A percentile compares a stretch with the other conserved stretches of the same genome.
Conservation (phyloP, 306 rosid species). For the Ochetophila trinervis region DNA sequence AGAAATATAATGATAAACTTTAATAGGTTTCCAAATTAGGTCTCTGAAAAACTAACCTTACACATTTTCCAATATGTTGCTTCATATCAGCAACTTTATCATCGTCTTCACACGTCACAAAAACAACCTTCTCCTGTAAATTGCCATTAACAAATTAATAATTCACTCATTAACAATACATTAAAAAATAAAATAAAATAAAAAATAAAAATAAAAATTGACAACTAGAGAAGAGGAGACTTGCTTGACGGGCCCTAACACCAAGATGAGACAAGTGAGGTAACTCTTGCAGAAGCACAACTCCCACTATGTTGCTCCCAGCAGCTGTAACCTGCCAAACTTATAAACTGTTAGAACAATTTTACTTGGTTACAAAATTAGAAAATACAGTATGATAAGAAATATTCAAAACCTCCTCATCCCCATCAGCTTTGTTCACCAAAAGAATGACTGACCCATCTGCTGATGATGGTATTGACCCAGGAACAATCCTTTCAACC, state of each 20-base stretch:
- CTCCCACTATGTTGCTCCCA: conserved; percentile 82
- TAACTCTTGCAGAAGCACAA: conserved; percentile 83
- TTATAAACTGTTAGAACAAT: conserved; percentile 21
- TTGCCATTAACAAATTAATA: conserved; percentile 20
- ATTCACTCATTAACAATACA: conserved; percentile 7
- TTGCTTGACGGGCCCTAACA: conserved; percentile 94
- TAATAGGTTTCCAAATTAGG: not conserved
- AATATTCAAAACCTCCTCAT: conserved; percentile 73
- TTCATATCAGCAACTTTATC: conserved; percentile 56
- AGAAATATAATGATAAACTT: conserved; percentile 9
- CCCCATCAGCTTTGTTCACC: conserved; percentile 91
- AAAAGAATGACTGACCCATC: conserved; percentile 75
- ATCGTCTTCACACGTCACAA: conserved; percentile 91
- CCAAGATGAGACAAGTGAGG: conserved; percentile 99
- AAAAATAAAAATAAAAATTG: too few relatives aligned
- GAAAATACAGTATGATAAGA: not conserved
- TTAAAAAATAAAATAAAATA: too few relatives aligned
- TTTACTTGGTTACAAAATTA: not conserved
- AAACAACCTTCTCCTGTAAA: conserved; percentile 86
- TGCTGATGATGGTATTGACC: conserved; percentile 62
- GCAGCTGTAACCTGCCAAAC: conserved; percentile 85
- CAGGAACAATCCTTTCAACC: conserved; percentile 92
- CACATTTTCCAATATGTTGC: conserved; percentile 51
- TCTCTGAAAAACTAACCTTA: conserved; percentile 50
- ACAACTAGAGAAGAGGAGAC: conserved; percentile 29